These are phyloP conservation scores for Thraustotheca clavata DNA, from an alignment of 352 stramenopile species.

Conservation along the genomic window DNA sequence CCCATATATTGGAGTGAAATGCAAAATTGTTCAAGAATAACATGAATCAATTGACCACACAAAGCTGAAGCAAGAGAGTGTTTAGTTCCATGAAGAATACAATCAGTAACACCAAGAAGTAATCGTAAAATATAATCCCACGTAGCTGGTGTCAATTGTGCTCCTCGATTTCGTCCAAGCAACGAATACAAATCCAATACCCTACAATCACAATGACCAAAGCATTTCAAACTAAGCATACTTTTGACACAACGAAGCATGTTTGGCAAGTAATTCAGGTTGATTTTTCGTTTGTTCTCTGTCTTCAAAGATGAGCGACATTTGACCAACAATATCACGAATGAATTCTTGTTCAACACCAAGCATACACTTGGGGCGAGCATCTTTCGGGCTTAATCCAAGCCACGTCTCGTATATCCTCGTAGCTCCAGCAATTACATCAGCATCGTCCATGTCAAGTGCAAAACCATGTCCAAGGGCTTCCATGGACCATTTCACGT, in stretches of 20 bases:
- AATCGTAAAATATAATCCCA: conserved; percentile 80
- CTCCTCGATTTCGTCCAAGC: conserved; percentile 53
- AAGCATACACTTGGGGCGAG: conserved; percentile 50
- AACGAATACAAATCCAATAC: conserved; percentile 75
- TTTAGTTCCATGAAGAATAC: conserved; percentile 62
- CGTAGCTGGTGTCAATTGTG: conserved; percentile 52
- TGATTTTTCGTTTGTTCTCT: conserved; percentile 43
- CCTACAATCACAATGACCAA: conserved; percentile 24
- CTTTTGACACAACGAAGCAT: conserved; percentile 63
- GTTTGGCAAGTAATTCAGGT: conserved; percentile 56
- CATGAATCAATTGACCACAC: conserved; percentile 60
- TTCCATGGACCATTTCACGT: conserved; percentile 83
- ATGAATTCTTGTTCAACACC: conserved; percentile 81
- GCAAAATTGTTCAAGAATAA: conserved; percentile 73
- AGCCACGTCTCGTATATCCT: conserved; percentile 79
- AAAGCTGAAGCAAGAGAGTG: conserved; percentile 65
- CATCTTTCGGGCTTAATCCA: conserved; percentile 39
- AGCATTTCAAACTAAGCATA: conserved; percentile 23
- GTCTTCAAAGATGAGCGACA: conserved; percentile 84
- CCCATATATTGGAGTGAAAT: conserved; percentile 61
- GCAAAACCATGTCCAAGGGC: conserved; percentile 77
- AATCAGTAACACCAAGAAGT: conserved; percentile 64
- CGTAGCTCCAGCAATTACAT: conserved; percentile 68
- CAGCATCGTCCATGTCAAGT: conserved; percentile 74
- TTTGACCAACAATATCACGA: conserved; percentile 77